Conservation (phyloP, 352 stramenopile species). For the Saprolegnia parasitica region DNA sequence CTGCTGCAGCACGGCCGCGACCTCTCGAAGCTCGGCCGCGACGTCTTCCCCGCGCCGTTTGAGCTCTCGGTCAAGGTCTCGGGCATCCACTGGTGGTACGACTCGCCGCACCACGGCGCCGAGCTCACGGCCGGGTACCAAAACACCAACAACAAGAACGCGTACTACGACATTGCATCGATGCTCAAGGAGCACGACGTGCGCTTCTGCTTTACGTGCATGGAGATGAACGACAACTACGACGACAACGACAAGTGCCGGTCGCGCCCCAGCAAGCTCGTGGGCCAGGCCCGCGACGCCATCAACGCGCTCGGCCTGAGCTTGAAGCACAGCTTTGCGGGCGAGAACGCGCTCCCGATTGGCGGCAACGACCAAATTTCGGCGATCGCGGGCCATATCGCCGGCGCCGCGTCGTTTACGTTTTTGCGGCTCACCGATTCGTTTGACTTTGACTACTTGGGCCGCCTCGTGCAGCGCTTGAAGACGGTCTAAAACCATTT, state of each 20-base stretch:
- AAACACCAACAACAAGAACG: no score
- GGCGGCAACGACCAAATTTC: neutral
- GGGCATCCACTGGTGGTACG: constrained; percentile 18
- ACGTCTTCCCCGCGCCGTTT: neutral
- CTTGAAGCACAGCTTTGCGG: neutral
- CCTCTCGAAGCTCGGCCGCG: neutral
- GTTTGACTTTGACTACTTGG: neutral
- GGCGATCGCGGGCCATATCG: neutral
- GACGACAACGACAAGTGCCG: neutral
- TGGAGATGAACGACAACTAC: neutral
- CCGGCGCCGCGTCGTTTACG: neutral
- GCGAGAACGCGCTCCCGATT: neutral
- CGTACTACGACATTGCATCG: no score
- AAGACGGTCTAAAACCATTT: neutral
- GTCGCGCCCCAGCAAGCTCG: neutral
- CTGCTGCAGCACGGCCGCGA: neutral
- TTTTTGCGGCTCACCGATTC: neutral
- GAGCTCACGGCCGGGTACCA: no score
- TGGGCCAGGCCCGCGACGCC: neutral
- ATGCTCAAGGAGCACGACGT: no score
- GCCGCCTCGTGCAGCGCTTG: neutral
- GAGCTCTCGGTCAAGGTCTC: constrained; percentile 6
- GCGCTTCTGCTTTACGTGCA: constrained; percentile 5
- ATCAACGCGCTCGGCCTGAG: neutral
- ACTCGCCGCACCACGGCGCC: no score